Conservation (phyloP, 1,139 yeast species). For the Pichia sp. region DNA sequence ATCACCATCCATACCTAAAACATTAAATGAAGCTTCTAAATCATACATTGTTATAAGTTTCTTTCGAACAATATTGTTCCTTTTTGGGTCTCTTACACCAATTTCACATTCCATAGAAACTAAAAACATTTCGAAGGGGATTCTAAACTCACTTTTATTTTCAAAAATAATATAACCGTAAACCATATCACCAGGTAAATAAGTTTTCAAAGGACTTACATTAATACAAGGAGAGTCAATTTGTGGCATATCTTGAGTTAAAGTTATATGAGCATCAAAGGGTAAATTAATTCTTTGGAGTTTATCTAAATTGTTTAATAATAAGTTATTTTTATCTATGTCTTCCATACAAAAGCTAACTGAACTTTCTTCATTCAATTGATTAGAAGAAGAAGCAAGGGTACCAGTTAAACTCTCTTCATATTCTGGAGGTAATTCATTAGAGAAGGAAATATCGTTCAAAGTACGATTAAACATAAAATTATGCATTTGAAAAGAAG, state of each 20-base stretch:
- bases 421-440: slow-evolving; percentile 20
- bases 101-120: slow-evolving; percentile 49
- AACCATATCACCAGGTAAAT: slow-evolving; percentile 47
- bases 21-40: slow-evolving; percentile 36
- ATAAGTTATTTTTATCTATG: slow-evolving; percentile 25
- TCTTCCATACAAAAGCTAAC: no score
- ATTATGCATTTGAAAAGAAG: slow-evolving; percentile 60
- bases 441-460: slow-evolving; percentile 14
- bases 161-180: slow-evolving; percentile 46
- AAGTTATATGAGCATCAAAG: slow-evolving; percentile 2
- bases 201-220: slow-evolving; percentile 20
- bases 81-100: slow-evolving; percentile 2
- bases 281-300: slow-evolving; percentile 26
- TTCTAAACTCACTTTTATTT: slow-evolving; percentile 35
- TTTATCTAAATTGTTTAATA: slow-evolving; percentile 32
- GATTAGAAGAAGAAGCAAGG: neutral
- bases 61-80: neutral
- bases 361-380: neutral
- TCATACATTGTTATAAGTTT: slow-evolving; percentile 30
- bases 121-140: slow-evolving; percentile 51
- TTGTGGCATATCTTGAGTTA: slow-evolving; percentile 3
- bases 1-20: slow-evolving; percentile 21
- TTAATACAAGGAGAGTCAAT: neutral
- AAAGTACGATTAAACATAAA: slow-evolving; percentile 41
- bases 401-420: slow-evolving; percentile 12